Percentiles rank a stretch among this genome's conserved stretches.
phyloP scores from a whole-genome alignment of 176 grass and related monocot genomes.

The Cenchrus americanus region DNA sequence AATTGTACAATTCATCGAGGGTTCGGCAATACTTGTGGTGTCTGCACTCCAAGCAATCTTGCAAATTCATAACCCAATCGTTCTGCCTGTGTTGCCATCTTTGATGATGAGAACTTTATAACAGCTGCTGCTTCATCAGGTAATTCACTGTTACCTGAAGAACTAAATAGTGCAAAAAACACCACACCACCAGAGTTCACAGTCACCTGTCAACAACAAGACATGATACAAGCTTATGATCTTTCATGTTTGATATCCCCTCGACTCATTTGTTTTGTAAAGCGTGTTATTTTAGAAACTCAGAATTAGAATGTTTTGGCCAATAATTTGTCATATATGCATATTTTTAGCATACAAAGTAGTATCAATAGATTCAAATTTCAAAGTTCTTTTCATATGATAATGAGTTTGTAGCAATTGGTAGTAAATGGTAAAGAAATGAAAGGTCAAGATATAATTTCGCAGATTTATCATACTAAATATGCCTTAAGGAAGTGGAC shows the following conservation, averaged over 20 bases:
- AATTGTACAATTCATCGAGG: conserved; percentile 9
- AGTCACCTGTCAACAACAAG: conserved; percentile 58
- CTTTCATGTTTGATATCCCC: not conserved
- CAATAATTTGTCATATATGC: not conserved
- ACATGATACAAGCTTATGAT: conserved; percentile 16
- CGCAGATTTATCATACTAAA: not conserved
- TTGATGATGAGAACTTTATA: conserved; percentile 88
- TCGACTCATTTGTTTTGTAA: not conserved
- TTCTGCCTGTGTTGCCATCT: conserved; percentile 95
- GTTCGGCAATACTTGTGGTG: conserved; percentile 67
- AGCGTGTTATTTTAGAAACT: not conserved
- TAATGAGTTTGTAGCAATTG: not conserved
- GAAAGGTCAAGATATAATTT: not conserved
- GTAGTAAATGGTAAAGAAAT: not conserved
- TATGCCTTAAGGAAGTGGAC: not conserved
- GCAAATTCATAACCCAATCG: conserved; percentile 94
- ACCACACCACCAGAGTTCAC: conserved; percentile 98
- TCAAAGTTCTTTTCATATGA: conserved; percentile 4
- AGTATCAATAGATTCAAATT: not conserved
- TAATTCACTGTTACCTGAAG: conserved; percentile 38
- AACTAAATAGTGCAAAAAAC: conserved; percentile 87
- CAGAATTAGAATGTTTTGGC: not conserved
- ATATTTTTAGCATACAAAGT: conserved; percentile 2
- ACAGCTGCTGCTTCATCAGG: conserved; percentile 80
- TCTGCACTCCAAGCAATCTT: conserved; percentile 75